These are phyloP conservation scores for Backusella mclennaniae DNA, from an alignment of 192 early-diverging fungal genomes.

Conservation along the genomic window DNA sequence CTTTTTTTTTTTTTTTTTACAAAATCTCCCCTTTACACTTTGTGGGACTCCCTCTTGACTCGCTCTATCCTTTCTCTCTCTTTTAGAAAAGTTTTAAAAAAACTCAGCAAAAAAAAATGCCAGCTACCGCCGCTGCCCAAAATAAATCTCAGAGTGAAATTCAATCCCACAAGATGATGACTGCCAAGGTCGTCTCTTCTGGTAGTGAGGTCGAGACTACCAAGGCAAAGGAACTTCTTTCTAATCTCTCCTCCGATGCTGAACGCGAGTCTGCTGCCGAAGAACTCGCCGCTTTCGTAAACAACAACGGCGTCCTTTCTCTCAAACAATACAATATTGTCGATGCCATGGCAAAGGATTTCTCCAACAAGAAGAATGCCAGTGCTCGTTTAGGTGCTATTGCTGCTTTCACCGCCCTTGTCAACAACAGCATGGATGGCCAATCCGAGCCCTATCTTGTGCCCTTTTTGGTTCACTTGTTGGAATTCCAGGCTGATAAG, in stretches of 20 bases:
- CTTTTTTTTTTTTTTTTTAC: constrained; percentile 9
- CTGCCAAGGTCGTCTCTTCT: constrained; percentile 17
- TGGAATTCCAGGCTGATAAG: constrained; percentile 63
- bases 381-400: constrained; percentile 62
- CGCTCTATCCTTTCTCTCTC: constrained; percentile 13
- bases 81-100: not conserved
- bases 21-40: not conserved
- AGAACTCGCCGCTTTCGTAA: constrained; percentile 29
- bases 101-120: constrained; percentile 20
- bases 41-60: constrained; percentile 9
- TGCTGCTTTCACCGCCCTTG: constrained; percentile 57
- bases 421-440: constrained; percentile 44
- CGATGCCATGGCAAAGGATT: constrained; percentile 55
- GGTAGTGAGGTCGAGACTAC: constrained; percentile 22
- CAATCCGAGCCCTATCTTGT: constrained; percentile 69
- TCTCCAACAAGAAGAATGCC: constrained; percentile 69
- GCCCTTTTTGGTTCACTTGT: constrained; percentile 58
- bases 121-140: constrained; percentile 29
- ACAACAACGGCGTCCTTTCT: constrained; percentile 59
- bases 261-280: constrained; percentile 33
- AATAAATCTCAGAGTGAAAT: constrained; percentile 26
- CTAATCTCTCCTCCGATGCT: constrained; percentile 29
- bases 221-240: constrained; percentile 31
- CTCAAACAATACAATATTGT: constrained; percentile 61
- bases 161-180: constrained; percentile 29